These are phyloP conservation scores for Rutstroemia sp. DNA, from an alignment of 2,329 filamentous ascomycete species.

Conservation along the genomic window DNA sequence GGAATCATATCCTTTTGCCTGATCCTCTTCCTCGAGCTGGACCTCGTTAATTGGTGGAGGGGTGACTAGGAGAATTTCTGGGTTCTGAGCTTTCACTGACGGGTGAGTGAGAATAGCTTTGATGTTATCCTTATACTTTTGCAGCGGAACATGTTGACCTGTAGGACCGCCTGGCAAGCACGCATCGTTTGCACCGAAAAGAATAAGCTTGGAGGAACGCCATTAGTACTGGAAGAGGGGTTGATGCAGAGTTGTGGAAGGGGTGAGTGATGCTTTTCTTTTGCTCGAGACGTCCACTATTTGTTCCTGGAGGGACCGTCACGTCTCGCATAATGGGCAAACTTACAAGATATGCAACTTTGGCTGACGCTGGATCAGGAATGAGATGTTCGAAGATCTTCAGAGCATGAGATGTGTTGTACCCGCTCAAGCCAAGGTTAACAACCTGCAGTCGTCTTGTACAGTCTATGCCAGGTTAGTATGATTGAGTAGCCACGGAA, in stretches of 20 bases:
- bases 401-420: slow-evolving; percentile 71
- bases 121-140: slow-evolving; percentile 67
- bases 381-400: slow-evolving; percentile 63
- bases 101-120: slow-evolving; percentile 65
- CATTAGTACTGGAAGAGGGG: background rate
- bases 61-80: slow-evolving; percentile 69
- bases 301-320: background rate
- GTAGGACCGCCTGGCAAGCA: slow-evolving; percentile 50
- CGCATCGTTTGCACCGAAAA: slow-evolving; percentile 89
- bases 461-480: slow-evolving; percentile 48
- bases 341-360: slow-evolving; percentile 52
- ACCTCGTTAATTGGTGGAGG: slow-evolving; percentile 70
- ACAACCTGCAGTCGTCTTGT: slow-evolving; percentile 75
- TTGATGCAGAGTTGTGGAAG: background rate
- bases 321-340: slow-evolving; percentile 20
- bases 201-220: slow-evolving; percentile 37
- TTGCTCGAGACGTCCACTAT: background rate
- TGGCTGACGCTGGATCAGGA: slow-evolving; percentile 52
- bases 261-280: background rate
- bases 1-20: slow-evolving; percentile 27
- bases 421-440: slow-evolving; percentile 78
- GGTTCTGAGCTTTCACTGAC: slow-evolving; percentile 58
- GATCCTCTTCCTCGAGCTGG: slow-evolving; percentile 29
- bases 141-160: slow-evolving; percentile 71
- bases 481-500: background rate